Conservation (phyloP, 2,329 filamentous ascomycete genomes). For the Arachnomyces sp. region DNA sequence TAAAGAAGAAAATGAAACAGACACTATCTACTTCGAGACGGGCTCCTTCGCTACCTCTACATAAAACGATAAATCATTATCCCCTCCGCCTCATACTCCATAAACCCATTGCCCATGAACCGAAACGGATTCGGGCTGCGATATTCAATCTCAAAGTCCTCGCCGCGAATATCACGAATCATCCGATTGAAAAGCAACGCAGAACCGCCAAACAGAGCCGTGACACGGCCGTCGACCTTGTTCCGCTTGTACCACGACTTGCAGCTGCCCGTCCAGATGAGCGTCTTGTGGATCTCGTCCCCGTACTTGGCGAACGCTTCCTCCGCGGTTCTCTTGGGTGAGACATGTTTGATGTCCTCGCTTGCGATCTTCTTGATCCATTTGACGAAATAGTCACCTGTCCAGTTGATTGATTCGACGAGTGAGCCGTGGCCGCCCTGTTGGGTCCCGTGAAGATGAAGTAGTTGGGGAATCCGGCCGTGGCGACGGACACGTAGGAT, state of each 20-base stretch:
- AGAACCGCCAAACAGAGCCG: slow-evolving; percentile 6
- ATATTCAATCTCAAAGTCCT: slow-evolving; percentile 18
- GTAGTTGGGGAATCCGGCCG: slow-evolving; percentile 24
- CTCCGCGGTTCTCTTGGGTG: slow-evolving; percentile 19
- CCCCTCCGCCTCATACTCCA: too few relatives aligned
- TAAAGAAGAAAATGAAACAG: too few relatives aligned
- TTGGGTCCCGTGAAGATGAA: slow-evolving; percentile 26
- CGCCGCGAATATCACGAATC: slow-evolving; percentile 14
- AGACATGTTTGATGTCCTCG: slow-evolving; percentile 25
- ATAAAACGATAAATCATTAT: too few relatives aligned
- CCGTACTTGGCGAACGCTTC: slow-evolving; percentile 29
- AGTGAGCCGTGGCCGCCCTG: slow-evolving; percentile 22
- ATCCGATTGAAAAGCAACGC: slow-evolving; percentile 8
- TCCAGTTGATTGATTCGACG: slow-evolving; percentile 14
- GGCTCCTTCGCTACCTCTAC: too few relatives aligned
- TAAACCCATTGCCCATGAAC: too few relatives aligned
- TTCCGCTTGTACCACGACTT: slow-evolving; percentile 25
- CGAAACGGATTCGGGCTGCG: too few relatives aligned
- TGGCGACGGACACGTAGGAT: slow-evolving; percentile 19
- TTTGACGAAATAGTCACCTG: slow-evolving; percentile 23
- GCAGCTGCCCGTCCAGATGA: slow-evolving; percentile 22
- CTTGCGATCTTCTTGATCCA: slow-evolving; percentile 25
- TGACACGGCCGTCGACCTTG: slow-evolving; percentile 14
- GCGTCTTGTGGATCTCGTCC: slow-evolving; percentile 26
- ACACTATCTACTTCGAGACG: too few relatives aligned